Evolutionary conservation across 129 eudicot genomes (phyloP).

Genomic region (carrot (Daucus carota)): DH1_v3.0 NC_030386.2:5219501-5220000

Average conservation of each 20-base stretch:
- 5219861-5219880: slow-evolving; percentile 28
- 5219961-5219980: neutral
- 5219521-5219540: too few relatives aligned
- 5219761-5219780: slow-evolving; percentile 30
- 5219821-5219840: slow-evolving; percentile 57
- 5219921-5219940: neutral
- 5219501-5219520: too few relatives aligned
- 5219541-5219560: too few relatives aligned
- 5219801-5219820: slow-evolving; percentile 49
- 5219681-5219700: neutral
- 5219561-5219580: too few relatives aligned
- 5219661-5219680: neutral
- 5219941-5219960: neutral
- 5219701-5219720: slow-evolving; percentile 6
- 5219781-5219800: slow-evolving; percentile 44
- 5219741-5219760: slow-evolving; percentile 65
- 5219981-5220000: neutral
- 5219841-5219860: slow-evolving; percentile 35
- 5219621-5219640: too few relatives aligned
- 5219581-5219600: too few relatives aligned
- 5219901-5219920: neutral
- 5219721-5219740: slow-evolving; percentile 58
- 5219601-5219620: too few relatives aligned
- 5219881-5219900: neutral
- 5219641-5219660: too few relatives aligned